phyloP scores from a whole-genome alignment of 164 flowering plant genomes.

The Aristolochia californica region DNA sequence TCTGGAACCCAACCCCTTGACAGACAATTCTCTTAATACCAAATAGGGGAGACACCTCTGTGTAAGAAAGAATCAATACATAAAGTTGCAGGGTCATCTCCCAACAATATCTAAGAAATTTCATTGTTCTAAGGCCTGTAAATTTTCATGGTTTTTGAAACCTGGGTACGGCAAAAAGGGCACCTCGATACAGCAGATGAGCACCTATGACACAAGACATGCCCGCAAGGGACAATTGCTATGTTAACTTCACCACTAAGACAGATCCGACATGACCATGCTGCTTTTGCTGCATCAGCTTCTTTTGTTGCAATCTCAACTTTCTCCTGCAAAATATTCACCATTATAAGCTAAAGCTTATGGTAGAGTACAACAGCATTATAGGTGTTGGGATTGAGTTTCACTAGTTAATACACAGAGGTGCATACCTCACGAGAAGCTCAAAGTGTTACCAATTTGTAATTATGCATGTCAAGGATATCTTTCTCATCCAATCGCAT shows the following conservation, averaged over 20 bases:
- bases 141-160: constrained; percentile 51
- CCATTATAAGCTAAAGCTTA: neutral
- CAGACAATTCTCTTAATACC: too few relatives aligned
- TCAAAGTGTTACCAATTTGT: too few relatives aligned
- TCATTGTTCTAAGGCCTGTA: constrained; percentile 51
- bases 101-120: neutral
- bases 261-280: constrained; percentile 85
- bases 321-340: constrained; percentile 48
- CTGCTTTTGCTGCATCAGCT: constrained; percentile 85
- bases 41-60: neutral
- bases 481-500: too few relatives aligned
- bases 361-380: too few relatives aligned
- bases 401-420: too few relatives aligned
- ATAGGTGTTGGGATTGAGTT: too few relatives aligned
- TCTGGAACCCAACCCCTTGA: too few relatives aligned
- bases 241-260: constrained; percentile 62
- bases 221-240: constrained; percentile 79
- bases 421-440: too few relatives aligned
- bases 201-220: constrained; percentile 78
- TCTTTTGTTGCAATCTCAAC: constrained; percentile 66
- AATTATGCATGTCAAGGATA: too few relatives aligned
- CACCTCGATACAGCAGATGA: constrained; percentile 81
- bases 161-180: constrained; percentile 88
- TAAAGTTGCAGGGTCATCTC: neutral
- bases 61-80: neutral